Evolutionary conservation across 202 grass and related monocot species (phyloP).

Genomic region (Elaeis oleifera): DNA sequence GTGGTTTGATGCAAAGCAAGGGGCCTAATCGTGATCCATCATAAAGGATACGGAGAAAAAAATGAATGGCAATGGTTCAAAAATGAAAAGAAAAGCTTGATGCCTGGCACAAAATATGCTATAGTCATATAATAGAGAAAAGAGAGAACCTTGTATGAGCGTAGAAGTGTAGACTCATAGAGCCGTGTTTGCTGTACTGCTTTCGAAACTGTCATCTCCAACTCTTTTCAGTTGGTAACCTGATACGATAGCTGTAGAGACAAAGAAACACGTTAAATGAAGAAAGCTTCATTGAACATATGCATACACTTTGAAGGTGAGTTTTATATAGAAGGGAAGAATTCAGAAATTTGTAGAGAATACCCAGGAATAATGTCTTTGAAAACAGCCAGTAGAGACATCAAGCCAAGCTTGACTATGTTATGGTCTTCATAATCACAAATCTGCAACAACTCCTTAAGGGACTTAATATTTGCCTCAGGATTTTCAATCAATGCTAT

Average conservation of each 20-base stretch:
- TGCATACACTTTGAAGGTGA: not conserved
- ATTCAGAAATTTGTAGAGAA: slow-evolving; percentile 3
- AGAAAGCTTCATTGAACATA: no score
- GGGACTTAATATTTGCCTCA: slow-evolving; percentile 72
- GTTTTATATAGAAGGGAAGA: slow-evolving; percentile 5
- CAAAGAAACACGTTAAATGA: not conserved
- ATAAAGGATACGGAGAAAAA: no score
- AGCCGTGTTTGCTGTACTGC: slow-evolving; percentile 65
- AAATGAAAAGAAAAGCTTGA: no score
- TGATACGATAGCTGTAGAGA: slow-evolving; percentile 69
- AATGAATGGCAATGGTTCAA: no score
- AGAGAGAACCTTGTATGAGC: slow-evolving; percentile 70
- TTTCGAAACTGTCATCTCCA: slow-evolving; percentile 77
- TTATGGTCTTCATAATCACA: slow-evolving; percentile 65
- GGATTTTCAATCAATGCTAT: slow-evolving; percentile 85
- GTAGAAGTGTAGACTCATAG: slow-evolving; percentile 81
- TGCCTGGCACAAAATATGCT: no score
- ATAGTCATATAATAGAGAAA: not conserved
- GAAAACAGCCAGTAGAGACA: slow-evolving; percentile 93
- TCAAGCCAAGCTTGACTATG: slow-evolving; percentile 71
- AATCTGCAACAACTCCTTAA: slow-evolving; percentile 74
- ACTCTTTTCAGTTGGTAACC: slow-evolving; percentile 80
- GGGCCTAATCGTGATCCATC: no score
- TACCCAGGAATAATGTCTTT: slow-evolving; percentile 97
- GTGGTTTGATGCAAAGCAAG: no score